Conservation (phyloP, 1,284 basidiomycete species). For the Peniophora sp. region DNA sequence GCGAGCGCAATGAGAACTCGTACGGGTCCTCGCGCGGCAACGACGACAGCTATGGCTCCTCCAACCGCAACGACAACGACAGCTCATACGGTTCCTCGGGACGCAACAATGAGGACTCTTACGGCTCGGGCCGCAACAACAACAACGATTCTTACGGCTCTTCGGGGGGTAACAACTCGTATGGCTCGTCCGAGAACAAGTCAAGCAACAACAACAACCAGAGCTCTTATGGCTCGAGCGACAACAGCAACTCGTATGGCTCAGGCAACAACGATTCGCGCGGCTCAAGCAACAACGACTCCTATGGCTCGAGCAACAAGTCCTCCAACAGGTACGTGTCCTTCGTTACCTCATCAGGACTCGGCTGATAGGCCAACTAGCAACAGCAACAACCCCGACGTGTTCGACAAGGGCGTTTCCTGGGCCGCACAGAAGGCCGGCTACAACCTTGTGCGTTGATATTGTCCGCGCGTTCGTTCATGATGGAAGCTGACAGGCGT, state of each 20-base stretch:
- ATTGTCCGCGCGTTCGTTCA: background rate
- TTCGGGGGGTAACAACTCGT: no score
- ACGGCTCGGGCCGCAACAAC: background rate
- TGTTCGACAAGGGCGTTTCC: constrained; percentile 32
- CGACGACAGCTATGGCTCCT: no score
- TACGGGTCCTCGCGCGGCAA: no score
- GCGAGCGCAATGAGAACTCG: no score
- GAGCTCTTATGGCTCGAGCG: constrained; percentile 4
- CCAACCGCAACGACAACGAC: no score
- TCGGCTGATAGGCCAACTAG: constrained; percentile 7
- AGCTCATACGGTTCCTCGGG: no score
- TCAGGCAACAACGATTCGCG: constrained; percentile 1
- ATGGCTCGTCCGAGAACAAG: no score
- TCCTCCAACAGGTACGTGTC: constrained; percentile 1
- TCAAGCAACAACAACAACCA: background rate
- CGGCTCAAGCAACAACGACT: background rate
- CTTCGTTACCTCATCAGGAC: background rate
- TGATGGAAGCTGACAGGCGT: background rate
- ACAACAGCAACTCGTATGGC: background rate
- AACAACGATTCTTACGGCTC: constrained; percentile 6
- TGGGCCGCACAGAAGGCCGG: constrained; percentile 35
- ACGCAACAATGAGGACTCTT: no score
- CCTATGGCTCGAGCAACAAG: no score
- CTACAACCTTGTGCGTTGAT: constrained; percentile 33
- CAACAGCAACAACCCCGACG: constrained; percentile 15